These are phyloP conservation scores for Periconia macrospinosa DNA, from an alignment of 2,329 filamentous ascomycete species.

Conservation along the genomic window DNA sequence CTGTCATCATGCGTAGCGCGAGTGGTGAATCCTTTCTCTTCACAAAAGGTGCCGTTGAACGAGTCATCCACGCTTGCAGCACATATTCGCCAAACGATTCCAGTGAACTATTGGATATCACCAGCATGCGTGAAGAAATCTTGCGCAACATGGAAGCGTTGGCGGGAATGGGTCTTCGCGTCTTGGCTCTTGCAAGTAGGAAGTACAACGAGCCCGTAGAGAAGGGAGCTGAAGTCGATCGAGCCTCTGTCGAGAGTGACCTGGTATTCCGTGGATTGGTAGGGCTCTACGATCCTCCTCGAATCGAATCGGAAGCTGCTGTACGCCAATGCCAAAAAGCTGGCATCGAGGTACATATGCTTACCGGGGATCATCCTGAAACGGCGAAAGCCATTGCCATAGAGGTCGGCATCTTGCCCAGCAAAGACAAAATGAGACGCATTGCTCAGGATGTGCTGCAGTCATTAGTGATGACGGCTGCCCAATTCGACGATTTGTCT, in stretches of 20 bases:
- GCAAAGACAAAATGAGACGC: slow-evolving; percentile 20
- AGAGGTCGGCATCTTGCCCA: slow-evolving; percentile 48
- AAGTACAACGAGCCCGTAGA: slow-evolving; percentile 46
- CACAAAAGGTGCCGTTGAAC: slow-evolving; percentile 70
- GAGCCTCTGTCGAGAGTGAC: slow-evolving; percentile 65
- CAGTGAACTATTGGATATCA: slow-evolving; percentile 47
- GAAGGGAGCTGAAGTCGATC: slow-evolving; percentile 52
- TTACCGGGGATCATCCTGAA: slow-evolving; percentile 50
- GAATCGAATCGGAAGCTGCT: slow-evolving; percentile 72
- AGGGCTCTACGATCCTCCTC: slow-evolving; percentile 83
- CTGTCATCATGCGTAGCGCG: slow-evolving; percentile 61
- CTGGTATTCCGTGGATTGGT: slow-evolving; percentile 77
- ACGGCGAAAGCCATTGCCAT: slow-evolving; percentile 51
- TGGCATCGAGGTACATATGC: slow-evolving; percentile 52
- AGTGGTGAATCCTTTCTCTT: slow-evolving; percentile 48
- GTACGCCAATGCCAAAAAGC: slow-evolving; percentile 48
- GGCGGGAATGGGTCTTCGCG: slow-evolving; percentile 67
- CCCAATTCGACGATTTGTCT: slow-evolving; percentile 75
- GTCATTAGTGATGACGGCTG: slow-evolving; percentile 37
- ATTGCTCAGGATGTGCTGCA: slow-evolving; percentile 30
- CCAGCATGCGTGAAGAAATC: slow-evolving; percentile 58
- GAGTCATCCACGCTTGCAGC: slow-evolving; percentile 65
- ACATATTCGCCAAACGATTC: slow-evolving; percentile 51
- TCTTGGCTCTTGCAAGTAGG: slow-evolving; percentile 65
- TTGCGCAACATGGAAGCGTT: slow-evolving; percentile 70